Conservation (phyloP, 371 early-diverging fungal species). For the Mortierella sp. region DNA sequence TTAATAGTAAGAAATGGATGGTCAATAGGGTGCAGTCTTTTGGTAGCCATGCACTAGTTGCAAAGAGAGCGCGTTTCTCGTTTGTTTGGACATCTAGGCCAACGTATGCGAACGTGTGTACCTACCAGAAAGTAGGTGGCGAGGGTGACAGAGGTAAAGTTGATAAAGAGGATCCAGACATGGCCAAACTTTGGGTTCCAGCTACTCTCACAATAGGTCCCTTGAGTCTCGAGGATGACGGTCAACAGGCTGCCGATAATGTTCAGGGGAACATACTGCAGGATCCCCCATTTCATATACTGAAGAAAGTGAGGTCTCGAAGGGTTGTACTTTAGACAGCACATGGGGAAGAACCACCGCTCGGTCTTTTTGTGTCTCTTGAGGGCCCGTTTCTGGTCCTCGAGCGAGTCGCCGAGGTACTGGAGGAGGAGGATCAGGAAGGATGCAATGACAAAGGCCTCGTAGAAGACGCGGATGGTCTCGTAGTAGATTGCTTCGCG, state of each 20-base stretch:
- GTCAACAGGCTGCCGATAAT: slow-evolving; percentile 62
- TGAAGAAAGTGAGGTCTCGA: slow-evolving; percentile 69
- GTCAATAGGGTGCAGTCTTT: no score
- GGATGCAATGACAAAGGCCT: slow-evolving; percentile 71
- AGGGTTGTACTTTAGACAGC: slow-evolving; percentile 73
- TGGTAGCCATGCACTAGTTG: no score
- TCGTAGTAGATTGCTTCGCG: slow-evolving; percentile 73
- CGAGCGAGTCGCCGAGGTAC: slow-evolving; percentile 66
- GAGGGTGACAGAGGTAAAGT: slow-evolving; percentile 37
- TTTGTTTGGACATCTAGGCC: no score
- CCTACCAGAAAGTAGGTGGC: slow-evolving; percentile 61
- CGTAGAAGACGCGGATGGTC: slow-evolving; percentile 74
- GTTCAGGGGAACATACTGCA: slow-evolving; percentile 77
- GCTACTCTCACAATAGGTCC: slow-evolving; percentile 45
- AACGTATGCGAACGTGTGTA: no score
- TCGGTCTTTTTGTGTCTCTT: slow-evolving; percentile 55
- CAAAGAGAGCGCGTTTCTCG: no score
- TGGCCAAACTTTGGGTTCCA: slow-evolving; percentile 58
- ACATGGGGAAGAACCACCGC: slow-evolving; percentile 70
- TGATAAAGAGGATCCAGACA: slow-evolving; percentile 60
- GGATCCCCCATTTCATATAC: slow-evolving; percentile 67
- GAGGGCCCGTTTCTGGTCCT: slow-evolving; percentile 56
- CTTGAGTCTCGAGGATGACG: slow-evolving; percentile 28
- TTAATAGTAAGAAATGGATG: no score
- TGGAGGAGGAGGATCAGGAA: slow-evolving; percentile 74